phyloP scores from a whole-genome alignment of 2,329 filamentous ascomycete genomes.

The Neobulgaria alba region DNA sequence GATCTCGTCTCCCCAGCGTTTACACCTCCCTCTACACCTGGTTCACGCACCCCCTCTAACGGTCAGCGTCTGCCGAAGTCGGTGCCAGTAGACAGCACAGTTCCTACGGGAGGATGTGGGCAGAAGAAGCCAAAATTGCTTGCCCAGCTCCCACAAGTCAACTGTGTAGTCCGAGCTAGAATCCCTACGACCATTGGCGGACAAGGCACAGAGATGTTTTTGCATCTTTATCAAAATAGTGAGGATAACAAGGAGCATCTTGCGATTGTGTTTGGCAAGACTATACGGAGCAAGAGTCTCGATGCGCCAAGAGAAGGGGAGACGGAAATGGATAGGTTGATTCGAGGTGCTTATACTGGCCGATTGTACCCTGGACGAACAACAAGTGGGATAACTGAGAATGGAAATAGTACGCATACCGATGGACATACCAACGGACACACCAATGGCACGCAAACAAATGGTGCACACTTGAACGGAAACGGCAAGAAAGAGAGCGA shows the following conservation, averaged over 20 bases:
- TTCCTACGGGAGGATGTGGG: conserved; percentile 46
- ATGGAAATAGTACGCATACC: background rate
- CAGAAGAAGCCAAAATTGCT: conserved; percentile 64
- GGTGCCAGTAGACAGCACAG: conserved; percentile 10
- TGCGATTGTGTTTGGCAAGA: conserved; percentile 88
- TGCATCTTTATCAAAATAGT: conserved; percentile 90
- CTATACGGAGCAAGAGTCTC: conserved; percentile 66
- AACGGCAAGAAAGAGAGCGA: conserved; percentile 11
- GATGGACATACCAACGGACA: background rate
- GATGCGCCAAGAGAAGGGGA: conserved; percentile 67
- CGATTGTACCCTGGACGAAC: conserved; percentile 78
- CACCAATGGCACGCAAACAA: background rate
- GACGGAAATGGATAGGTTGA: conserved; percentile 86
- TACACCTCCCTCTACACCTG: conserved; percentile 61
- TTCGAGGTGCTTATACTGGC: conserved; percentile 85
- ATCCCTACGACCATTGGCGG: conserved; percentile 68
- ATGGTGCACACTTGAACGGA: background rate
- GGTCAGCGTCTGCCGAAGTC: conserved; percentile 22
- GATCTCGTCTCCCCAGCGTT: conserved; percentile 76
- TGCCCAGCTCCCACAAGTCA: conserved; percentile 70
- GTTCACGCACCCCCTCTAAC: conserved; percentile 39
- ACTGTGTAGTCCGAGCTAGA: conserved; percentile 86
- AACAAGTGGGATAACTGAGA: conserved; percentile 32
- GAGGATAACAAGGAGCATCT: conserved; percentile 93
- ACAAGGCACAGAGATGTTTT: conserved; percentile 87